Evolutionary conservation across 176 grass and related monocot species (phyloP).

Genomic region (Cymbopogon citratus): DNA sequence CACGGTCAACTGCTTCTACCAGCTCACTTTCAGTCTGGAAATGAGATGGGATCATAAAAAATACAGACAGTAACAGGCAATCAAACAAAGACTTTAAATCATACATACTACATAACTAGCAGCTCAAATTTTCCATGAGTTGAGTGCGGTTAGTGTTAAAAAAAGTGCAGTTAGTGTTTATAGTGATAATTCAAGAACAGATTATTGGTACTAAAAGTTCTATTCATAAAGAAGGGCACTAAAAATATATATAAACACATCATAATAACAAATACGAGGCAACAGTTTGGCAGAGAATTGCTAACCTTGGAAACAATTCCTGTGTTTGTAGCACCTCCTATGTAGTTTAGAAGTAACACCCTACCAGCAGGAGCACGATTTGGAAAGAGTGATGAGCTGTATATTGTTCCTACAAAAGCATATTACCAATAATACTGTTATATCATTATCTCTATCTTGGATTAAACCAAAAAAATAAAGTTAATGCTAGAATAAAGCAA

Average conservation of each 20-base stretch:
- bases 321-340: slow-evolving; percentile 85
- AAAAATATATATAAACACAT: background rate
- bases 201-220: background rate
- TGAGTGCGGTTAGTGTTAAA: background rate
- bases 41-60: background rate
- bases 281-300: background rate
- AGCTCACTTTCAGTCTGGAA: slow-evolving; percentile 69
- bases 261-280: background rate
- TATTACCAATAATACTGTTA: background rate
- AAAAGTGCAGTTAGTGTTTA: background rate
- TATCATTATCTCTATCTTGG: background rate
- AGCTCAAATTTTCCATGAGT: background rate
- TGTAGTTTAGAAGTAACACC: slow-evolving; percentile 89
- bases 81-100: background rate
- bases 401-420: slow-evolving; percentile 74
- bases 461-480: background rate
- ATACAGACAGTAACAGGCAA: background rate
- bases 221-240: background rate
- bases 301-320: slow-evolving; percentile 83
- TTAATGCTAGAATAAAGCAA: background rate
- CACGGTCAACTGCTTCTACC: slow-evolving; percentile 77
- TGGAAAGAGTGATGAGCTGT: slow-evolving; percentile 89
- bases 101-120: background rate
- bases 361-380: slow-evolving; percentile 86
- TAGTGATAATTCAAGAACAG: background rate